Evolutionary conservation across 106 monocot species (phyloP).

Genomic region (Allium cepa): DNA sequence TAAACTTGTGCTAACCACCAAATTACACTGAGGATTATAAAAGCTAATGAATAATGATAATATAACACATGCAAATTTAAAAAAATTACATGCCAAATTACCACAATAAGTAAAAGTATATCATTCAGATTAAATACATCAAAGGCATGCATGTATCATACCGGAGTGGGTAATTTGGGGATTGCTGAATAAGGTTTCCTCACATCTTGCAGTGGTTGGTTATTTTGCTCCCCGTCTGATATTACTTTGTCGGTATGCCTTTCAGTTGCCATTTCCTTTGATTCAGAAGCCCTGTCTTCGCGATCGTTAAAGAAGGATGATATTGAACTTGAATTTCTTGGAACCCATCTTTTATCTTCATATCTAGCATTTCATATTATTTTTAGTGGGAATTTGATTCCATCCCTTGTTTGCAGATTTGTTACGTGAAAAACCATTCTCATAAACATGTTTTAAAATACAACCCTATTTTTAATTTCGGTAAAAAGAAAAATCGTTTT

Average conservation of each 20-base stretch:
- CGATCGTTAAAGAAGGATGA: slow-evolving; percentile 19
- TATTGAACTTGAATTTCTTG: slow-evolving; percentile 39
- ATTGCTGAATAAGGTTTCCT: slow-evolving; percentile 28
- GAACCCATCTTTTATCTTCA: slow-evolving; percentile 92
- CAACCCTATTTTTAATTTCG: no score
- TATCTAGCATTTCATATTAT: slow-evolving; percentile 35
- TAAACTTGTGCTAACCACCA: no score
- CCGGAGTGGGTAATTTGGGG: slow-evolving; percentile 45
- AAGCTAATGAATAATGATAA: no score
- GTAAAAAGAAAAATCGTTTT: no score
- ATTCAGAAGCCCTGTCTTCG: slow-evolving; percentile 23
- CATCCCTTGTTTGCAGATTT: no score
- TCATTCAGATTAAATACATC: slow-evolving; percentile 9
- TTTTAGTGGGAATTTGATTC: not conserved
- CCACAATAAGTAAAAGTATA: no score
- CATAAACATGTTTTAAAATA: no score
- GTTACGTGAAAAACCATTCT: no score
- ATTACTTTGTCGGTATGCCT: slow-evolving; percentile 18
- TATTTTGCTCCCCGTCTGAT: slow-evolving; percentile 24
- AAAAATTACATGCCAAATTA: no score
- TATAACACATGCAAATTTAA: no score
- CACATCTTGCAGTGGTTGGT: slow-evolving; percentile 9
- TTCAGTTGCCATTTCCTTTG: slow-evolving; percentile 18
- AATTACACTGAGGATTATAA: no score
- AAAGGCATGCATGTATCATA: slow-evolving; percentile 8